Evolutionary conservation across 2,329 filamentous ascomycete species (phyloP).

Genomic region (Talaromyces sp.): DNA sequence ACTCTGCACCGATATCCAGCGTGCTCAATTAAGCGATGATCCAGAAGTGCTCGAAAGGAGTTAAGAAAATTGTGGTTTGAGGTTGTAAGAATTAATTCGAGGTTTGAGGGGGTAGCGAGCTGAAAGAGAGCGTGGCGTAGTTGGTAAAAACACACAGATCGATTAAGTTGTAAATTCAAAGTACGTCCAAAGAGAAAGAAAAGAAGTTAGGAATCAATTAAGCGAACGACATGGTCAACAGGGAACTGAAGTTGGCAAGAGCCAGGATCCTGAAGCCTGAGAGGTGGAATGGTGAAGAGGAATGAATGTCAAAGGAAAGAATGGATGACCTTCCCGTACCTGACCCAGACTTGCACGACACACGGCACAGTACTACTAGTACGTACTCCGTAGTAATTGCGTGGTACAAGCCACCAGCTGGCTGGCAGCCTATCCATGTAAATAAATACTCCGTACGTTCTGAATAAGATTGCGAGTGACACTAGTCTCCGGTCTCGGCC

Average conservation of each 20-base stretch:
- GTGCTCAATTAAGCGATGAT: not conserved
- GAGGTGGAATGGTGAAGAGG: not conserved
- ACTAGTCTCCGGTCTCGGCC: not conserved
- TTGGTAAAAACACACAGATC: constrained; percentile 9
- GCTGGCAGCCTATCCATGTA: not conserved
- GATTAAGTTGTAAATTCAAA: not conserved
- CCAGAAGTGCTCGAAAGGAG: not conserved
- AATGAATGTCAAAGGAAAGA: not conserved
- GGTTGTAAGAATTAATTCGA: constrained; percentile 1
- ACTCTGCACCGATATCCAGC: not conserved
- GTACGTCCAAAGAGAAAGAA: not conserved
- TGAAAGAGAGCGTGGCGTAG: constrained; percentile 18
- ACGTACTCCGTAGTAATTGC: not conserved
- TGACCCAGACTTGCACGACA: constrained; percentile 7
- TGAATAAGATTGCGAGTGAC: constrained; percentile 9
- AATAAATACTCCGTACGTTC: no score
- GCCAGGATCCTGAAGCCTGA: constrained; percentile 13
- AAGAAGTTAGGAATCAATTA: constrained; percentile 6
- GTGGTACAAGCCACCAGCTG: not conserved
- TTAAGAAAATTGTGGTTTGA: not conserved
- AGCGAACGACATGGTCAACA: constrained; percentile 21
- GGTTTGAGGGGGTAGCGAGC: not conserved
- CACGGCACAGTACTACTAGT: not conserved
- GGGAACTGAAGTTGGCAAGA: constrained; percentile 3
- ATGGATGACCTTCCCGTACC: constrained; percentile 7